Evolutionary conservation across 345 rosid species (phyloP), one percentile per base, ranked within the genome.

Genomic region (Citrus hindsii): DNA sequence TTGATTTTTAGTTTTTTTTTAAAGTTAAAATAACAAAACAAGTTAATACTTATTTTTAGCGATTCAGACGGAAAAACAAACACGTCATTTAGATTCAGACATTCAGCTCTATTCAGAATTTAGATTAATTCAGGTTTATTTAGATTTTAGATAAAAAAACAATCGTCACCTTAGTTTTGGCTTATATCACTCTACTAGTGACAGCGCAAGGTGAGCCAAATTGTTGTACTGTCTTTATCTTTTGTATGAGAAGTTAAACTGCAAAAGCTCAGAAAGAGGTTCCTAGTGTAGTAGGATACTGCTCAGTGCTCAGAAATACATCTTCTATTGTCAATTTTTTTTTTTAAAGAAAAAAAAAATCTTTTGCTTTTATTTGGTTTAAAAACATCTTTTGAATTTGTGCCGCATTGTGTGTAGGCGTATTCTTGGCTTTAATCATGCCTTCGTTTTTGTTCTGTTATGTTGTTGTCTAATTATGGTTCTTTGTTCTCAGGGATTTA

Each of bases 401-500:
- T 59, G 67, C 60, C 1, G 55, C 55, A 10, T 22, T 60, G 24
- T 74, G 56, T 28, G 51, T 38, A 14, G 19, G 24, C 18, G 18
- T 74, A 58, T 38, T 40, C n/a, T 42, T 69, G 58, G 73, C 35
- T 42, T 69, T 21, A 22, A 69, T 16, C 27, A 9, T 56, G 1
- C 4, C 60, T 48, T 67, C 8, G 24, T 74, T 22, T 6, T 70
- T 48, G 58, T 46, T 46, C 18, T 46, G 14, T 42, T 42, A 42
- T 37, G 48, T 6, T 37, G 40, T 73, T 55, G 16, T 77, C 62
- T 77, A 25, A 78, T 27, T 30, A 63, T 77, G 32, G 62, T 60
- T n/a, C 35, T 67, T 32, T 55, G 24, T 67, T 84, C 48, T 71
- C 85, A 96, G 97, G 99, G 99, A 63, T 94, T 96, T 81, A 94